Evolutionary conservation across 2,329 filamentous ascomycete genomes (phyloP), one percentile per base, ranked within the genome.

Genomic region (Epichloe gansuensis): DNA sequence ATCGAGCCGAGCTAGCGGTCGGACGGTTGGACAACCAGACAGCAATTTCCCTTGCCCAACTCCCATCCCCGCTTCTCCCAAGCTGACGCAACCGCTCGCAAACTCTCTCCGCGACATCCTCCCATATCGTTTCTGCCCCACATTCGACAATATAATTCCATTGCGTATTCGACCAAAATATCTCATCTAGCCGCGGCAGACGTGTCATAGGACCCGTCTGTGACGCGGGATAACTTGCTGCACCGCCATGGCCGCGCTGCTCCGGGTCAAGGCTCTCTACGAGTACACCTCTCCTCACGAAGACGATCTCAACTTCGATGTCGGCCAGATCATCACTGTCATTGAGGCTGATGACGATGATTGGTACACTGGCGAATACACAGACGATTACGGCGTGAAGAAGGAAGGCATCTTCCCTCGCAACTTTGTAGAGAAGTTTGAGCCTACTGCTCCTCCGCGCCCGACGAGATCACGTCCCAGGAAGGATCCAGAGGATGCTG

Each of bases 401-500:
- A 80, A 83, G 65, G 83, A 90, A 64, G 91, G 91, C 59, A 86
- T 96, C 61, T 97, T 96, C 68, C 91, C 89, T 49, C 85, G 86
- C 66, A 98, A 97, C 71, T 98, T 98, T 66, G 93, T 98, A 63
- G 93, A 98, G 70, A 89, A 85, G 71, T 94, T 89, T 69, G 91
- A 97, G 67, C 93, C 93, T 39, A 85, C 83, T 52, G 85, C 91
- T 57, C 93, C 93, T 54, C 89, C 90, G 54, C 82, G 93, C 54
- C 93, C 93, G 53, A 78, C 80, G 56, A 82, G 93, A 62, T 74
- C 80, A 15, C 83, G 87, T 58, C 71, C 78, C 50, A 90, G 85
- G 73, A 86, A 81, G 64, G 68, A 69, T 36, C 57, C 63, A 27
- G 65, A 68, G 51, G 60, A 64, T 55, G 58, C 65, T 49, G 64